These are phyloP conservation scores for Colletotrichum eleusines DNA, from an alignment of 2,329 filamentous ascomycete species.

Conservation along the genomic window DNA sequence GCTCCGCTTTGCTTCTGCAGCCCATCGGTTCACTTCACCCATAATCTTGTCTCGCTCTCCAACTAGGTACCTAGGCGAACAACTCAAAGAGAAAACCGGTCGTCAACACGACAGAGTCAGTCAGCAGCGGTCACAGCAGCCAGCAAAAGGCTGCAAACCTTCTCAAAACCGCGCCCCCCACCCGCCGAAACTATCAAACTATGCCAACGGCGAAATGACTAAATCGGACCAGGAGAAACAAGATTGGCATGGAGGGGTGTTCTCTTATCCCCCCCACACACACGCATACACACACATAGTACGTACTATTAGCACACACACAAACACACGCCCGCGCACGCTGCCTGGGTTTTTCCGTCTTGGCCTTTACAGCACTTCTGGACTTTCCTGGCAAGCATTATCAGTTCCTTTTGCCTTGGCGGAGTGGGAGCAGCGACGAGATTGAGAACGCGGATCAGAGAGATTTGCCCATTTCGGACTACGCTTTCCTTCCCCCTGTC, in stretches of 20 bases:
- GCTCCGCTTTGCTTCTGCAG: background rate
- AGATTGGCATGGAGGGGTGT: conserved; percentile 25
- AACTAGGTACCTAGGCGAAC: background rate
- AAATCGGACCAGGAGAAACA: conserved; percentile 29
- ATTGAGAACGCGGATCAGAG: background rate
- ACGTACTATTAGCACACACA: too few species aligned
- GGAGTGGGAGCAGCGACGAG: background rate
- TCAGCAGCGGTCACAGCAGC: background rate
- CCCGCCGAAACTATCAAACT: conserved; percentile 32
- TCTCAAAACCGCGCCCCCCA: conserved; percentile 25
- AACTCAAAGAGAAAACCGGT: background rate
- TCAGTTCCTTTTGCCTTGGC: conserved; percentile 4
- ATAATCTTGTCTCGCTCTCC: background rate
- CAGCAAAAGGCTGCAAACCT: background rate
- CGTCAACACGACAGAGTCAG: background rate
- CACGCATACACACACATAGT: too few species aligned
- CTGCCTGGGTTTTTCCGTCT: background rate
- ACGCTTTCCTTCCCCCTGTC: background rate
- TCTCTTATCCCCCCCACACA: conserved; percentile 7
- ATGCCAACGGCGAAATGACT: conserved; percentile 29
- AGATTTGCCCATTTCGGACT: background rate
- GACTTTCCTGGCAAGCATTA: background rate
- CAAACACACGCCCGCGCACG: background rate
- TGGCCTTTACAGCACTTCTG: background rate
- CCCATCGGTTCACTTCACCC: background rate